Conservation (phyloP, 495 filamentous ascomycete genomes). For the Hypoxylon rickii region DNA sequence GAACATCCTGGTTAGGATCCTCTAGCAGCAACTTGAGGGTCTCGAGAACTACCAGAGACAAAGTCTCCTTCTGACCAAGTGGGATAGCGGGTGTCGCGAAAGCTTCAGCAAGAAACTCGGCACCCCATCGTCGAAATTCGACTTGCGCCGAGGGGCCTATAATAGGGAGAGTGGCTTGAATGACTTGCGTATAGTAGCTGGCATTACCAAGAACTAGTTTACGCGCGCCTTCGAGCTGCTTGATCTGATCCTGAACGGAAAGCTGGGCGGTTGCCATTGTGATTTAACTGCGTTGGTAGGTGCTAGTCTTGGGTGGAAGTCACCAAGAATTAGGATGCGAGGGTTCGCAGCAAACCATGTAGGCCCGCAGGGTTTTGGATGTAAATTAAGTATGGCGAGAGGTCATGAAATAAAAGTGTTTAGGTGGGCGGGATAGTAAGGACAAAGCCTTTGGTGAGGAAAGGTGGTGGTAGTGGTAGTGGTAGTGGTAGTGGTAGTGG, state of each 20-base stretch:
- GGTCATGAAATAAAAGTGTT: too few relatives aligned
- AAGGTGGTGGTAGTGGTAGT: too few relatives aligned
- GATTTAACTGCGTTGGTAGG: constrained; percentile 13
- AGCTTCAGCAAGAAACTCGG: constrained; percentile 94
- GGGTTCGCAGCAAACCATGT: too few relatives aligned
- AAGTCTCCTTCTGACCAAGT: constrained; percentile 72
- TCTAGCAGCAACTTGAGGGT: constrained; percentile 75
- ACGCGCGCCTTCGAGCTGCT: constrained; percentile 84
- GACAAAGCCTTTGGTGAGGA: too few relatives aligned
- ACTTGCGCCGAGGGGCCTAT: constrained; percentile 73
- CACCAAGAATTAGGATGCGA: background rate
- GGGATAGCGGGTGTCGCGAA: constrained; percentile 84
- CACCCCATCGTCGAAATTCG: constrained; percentile 91
- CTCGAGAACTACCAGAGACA: constrained; percentile 73
- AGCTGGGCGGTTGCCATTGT: constrained; percentile 53
- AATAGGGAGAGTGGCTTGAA: constrained; percentile 87
- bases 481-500: background rate
- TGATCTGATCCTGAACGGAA: constrained; percentile 72
- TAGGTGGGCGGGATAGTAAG: too few relatives aligned
- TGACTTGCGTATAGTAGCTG: constrained; percentile 83
- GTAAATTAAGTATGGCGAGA: too few relatives aligned
- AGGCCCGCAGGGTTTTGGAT: too few relatives aligned
- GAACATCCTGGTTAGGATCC: constrained; percentile 70
- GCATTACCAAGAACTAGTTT: constrained; percentile 84
- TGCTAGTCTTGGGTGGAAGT: constrained; percentile 6